Evolutionary conservation across 768 basidiomycete genomes (phyloP), one percentile per base, ranked within the genome.

Genomic region (Boletellus ananiceps): DNA sequence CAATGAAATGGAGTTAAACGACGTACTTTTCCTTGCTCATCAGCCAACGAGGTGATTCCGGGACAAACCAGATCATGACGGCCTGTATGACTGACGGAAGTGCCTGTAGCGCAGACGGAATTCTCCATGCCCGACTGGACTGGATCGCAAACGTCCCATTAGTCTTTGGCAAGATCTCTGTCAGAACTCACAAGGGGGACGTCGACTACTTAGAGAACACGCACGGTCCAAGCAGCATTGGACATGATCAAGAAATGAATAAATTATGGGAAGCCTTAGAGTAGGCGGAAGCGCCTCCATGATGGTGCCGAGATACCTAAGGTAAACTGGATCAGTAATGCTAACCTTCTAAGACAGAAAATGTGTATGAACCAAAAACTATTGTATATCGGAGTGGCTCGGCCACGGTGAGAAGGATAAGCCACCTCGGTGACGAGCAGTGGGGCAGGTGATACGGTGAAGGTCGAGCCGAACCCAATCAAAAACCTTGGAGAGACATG

Each of bases 211-310:
- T 9, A 31, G 14, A 46, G 32, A 19, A 33, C n/a, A 40, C 47
- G 19, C 39, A 55, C 53, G 0, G 84, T 74, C 87, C 86, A 90
- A 11, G 86, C 85, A 37, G 86, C 80, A 46, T 78, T 79, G 8
- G 31, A 21, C 1, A 16, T 7, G 11, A 23, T 27, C 2, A 36
- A 27, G 7, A 23, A 25, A 19, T 9, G 3, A 2, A 21, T 29
- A 18, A 33, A 7, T 21, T 7, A 12, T n/a, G 16, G 8, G 14
- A 23, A 16, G 21, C 8, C 13, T 8, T 7, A 11, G 12, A 25
- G 5, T 37, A 21, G 13, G 15, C 3, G 7, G 12, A 29, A 41
- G 27, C 15, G 44, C 69, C 54, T 52, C 68, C 68, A 63, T 59
- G 51, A 69, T 65, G 45, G 65, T 63, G 12, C 69, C 69, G 52